Evolutionary conservation across 2,329 filamentous ascomycete genomes (phyloP), one percentile per base, ranked within the genome.

Genomic region (Pleoardoris graminearum): DNA sequence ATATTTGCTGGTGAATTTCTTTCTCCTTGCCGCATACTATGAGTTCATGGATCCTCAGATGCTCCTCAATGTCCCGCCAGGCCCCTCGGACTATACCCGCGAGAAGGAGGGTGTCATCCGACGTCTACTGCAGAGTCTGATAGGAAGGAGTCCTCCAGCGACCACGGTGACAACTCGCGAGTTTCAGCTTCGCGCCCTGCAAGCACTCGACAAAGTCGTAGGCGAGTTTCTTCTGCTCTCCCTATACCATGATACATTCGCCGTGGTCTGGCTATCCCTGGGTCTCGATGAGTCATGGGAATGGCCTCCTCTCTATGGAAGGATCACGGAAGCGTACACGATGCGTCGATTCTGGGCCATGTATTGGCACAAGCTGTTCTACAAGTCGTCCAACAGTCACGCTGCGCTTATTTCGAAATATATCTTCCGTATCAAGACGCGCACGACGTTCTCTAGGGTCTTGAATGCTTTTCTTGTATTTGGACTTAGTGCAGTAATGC

Each of bases 271-370:
- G 36, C 35, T 55, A 6, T n/a, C 25, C 4, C 2, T 55, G 2
- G 39, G 41, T 10, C 22, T 52, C 7, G 53, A 55, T 30, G 38
- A 49, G 29, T 43, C 43, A 12, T 51, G 49, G 48, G 53, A 52
- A 22, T 55, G 49, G 41, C 53, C 53, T 12, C 53, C 53, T 14
- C 33, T 55, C 29, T 51, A 48, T 27, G 53, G 53, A 21, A 33
- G 23, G 3, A 41, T 52, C 16, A 14, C 44, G 2, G 36, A 51
- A 21, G 49, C 41, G 6, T 51, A 44, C 21, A 49, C 32, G 1
- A 47, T 55, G 38, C 53, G 53, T 5, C 30, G 48, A 11, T 55
- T 55, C 19, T 55, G 53, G 48, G 21, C 21, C 2, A 37, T 43
- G 37, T 55, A 51, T 25, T 55, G 53, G 53, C 53, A 55, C 17